Percentiles rank a stretch among this genome's conserved stretches.
These are phyloP conservation scores for Cryptomeria japonica DNA, from an alignment of 75 land plant species.

Conservation along the genomic window DNA sequence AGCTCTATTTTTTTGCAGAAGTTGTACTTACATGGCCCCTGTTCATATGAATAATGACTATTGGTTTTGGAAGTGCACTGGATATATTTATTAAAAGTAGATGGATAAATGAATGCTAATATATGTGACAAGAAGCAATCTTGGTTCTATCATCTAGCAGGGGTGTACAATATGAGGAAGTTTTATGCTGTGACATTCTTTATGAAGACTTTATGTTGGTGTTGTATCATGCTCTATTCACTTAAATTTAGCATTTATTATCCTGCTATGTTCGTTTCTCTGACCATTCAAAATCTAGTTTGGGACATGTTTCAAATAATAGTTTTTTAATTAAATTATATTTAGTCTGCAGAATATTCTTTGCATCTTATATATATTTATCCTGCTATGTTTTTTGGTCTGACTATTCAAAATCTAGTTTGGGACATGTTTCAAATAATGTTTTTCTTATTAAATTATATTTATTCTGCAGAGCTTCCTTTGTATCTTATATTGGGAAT, in stretches of 20 bases:
- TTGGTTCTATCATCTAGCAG: no score
- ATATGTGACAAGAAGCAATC: no score
- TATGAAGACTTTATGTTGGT: background rate
- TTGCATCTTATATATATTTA: constrained; percentile 4
- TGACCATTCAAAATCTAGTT: background rate
- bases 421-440: background rate
- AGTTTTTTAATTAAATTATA: background rate
- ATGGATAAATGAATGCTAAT: no score
- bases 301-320: background rate
- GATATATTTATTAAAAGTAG: no score
- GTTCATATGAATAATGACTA: no score
- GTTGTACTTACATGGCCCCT: background rate
- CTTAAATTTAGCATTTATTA: background rate
- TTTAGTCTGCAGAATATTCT: constrained; percentile 49
- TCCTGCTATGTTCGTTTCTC: background rate
- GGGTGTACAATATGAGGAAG: no score
- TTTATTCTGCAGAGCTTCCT: constrained; percentile 78
- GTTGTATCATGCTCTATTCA: background rate
- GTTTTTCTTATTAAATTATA: background rate
- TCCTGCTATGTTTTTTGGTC: background rate
- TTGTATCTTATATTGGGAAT: constrained; percentile 91
- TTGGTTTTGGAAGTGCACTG: no score
- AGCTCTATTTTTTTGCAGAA: background rate
- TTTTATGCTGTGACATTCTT: no score
- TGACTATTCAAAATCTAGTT: constrained; percentile 1